Evolutionary conservation across 148 eudicot genomes (phyloP), one percentile per base, ranked within the genome.

Genomic region (Rhododendron ferrugineum): DNA sequence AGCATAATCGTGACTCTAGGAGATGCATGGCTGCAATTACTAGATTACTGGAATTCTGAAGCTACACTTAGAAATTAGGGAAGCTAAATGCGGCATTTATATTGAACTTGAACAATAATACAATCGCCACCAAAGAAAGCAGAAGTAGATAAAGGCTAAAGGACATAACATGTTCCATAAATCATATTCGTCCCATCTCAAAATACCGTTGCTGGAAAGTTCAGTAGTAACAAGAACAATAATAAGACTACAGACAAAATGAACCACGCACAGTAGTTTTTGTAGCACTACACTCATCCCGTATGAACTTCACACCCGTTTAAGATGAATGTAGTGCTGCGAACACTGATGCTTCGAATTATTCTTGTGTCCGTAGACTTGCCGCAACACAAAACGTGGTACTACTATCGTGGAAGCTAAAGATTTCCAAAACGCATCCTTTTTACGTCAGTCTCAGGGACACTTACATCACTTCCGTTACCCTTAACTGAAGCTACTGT

Each of bases 381-480:
- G 20, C 75, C 0, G 36, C 30, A 78, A 78, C 32, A 80, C 34
- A 28, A 56, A 80, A 54, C 20, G 68, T 7, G 42, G 40, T 28
- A 60, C 14, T 37, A 58, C 34, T 10, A 58, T 37, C 11, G 28
- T 81, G 70, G 68, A 47, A 78, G 83, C 32, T 60, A 79, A 6
- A n/a, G 30, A 70, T 23, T 44, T 88, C 87, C 84, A 4, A 90
- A 49, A n/a, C 96, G 91, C 73, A 95, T 83, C 87, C 97, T 89
- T 87, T 95, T 95, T 52, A 91, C 95, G 72, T 96, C 99, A 68
- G 68, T 92, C 87, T 95, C 97, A 32, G 98, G 98, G 70, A 96
- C 99, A 82, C 92, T 94, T 30, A 90, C 92, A 82, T 96, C 99
- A 14, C 86, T 90, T 40, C 93, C 92, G 54, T 89, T 92, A 26